A percentile compares a stretch with the other conserved stretches of the same genome.
Conservation (phyloP, 176 grass and related monocot genomes). For the Avena insularis region DNA sequence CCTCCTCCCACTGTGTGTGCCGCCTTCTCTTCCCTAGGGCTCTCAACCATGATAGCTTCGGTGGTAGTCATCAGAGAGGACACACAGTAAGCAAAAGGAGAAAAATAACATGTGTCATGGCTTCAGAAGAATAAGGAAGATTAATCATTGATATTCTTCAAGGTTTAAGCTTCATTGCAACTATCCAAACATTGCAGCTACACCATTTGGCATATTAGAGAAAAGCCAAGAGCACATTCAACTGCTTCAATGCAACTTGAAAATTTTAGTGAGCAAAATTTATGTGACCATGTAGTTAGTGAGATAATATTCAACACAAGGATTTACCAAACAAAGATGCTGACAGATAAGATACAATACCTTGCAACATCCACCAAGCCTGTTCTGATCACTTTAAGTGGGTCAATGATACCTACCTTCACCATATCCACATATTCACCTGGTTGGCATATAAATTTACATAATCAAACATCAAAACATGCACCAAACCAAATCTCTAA, state of each 20-base stretch:
- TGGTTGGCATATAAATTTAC: constrained; percentile 26
- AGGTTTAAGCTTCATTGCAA: constrained; percentile 4
- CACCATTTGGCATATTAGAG: background rate
- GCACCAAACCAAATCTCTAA: background rate
- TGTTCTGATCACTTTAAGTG: constrained; percentile 84
- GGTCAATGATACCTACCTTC: constrained; percentile 80
- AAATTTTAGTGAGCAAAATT: background rate
- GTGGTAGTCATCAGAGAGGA: constrained; percentile 80
- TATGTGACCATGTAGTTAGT: background rate
- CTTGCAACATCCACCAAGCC: constrained; percentile 74
- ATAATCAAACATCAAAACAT: background rate
- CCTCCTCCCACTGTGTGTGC: constrained; percentile 42
- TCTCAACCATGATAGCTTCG: constrained; percentile 72
- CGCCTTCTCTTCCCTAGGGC: constrained; percentile 46
- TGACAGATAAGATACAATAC: constrained; percentile 23
- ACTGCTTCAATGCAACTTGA: constrained; percentile 4
- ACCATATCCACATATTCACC: constrained; percentile 92
- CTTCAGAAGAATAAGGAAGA: background rate
- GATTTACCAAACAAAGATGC: background rate
- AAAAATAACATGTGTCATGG: background rate
- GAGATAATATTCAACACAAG: background rate
- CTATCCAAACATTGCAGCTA: background rate
- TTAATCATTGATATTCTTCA: background rate
- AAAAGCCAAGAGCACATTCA: background rate
- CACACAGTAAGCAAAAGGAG: constrained; percentile 51